Base-by-base conservation (phyloP, 306 rosid species). In the Geum urbanum region DNA sequence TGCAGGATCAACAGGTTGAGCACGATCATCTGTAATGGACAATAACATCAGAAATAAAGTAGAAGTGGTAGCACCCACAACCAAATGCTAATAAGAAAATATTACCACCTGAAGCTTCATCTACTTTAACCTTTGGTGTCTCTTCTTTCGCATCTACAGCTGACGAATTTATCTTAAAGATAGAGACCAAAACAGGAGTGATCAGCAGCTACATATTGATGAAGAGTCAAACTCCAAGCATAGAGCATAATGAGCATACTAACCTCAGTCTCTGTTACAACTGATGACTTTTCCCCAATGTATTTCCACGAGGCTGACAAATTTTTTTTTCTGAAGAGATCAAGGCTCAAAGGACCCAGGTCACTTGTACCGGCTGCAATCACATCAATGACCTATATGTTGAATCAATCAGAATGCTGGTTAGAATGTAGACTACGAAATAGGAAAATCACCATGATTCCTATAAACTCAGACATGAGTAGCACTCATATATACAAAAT, bases 331-430 rank as follows among this genome's bases (percentile, higher is more conserved):
- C 87, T 83, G 73, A 95, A 84, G 76, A 74, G 76, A 73, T 89
- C 97, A 74, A 91, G 95, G 81, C 90, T 89, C 78, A 83, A 69
- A 80, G 95, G 91, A 70, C 97, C 97, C 88, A 79, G 74, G 75
- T 89, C 95, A 83, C 84, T 79, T 67, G 92, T 87, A 78, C 88
- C 80, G 70, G 92, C 83, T 22, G 79, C 76, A 72, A 95, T 83
- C 78, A 87, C 84, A 82, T 95, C 92, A 75, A 95, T 78, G 55
- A 89, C 92, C 99, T 95, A 72, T 67, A 81, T 54, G 66, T 72
- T 73, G 72, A 48, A 60, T 79, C 50, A 35, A 72, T 63, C 65
- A 87, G 81, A 67, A 39, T 72, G 35, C 48, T 52, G 63, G 73
- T 39, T 64, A 71, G 62, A 50, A 72, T 79, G 52, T 37, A 59